Conservation (phyloP, 306 rosid species). For the Inga laurina region DNA sequence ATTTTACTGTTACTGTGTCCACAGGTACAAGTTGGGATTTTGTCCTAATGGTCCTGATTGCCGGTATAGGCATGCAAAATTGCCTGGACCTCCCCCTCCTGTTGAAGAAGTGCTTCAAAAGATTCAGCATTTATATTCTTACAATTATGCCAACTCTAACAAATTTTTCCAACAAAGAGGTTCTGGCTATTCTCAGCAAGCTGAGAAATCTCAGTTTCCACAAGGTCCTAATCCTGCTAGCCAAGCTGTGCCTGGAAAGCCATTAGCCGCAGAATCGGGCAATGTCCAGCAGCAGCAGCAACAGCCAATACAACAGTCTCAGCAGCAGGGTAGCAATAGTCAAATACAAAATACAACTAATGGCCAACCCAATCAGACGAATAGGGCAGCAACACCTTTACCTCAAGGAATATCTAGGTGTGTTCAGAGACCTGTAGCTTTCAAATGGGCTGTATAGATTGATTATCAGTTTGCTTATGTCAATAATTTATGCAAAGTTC, state of each 20-base stretch:
- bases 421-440: constrained; percentile 84
- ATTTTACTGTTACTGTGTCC: constrained; percentile 32
- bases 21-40: constrained; percentile 98
- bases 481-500: constrained; percentile 39
- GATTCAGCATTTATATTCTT: constrained; percentile 88
- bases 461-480: constrained; percentile 38
- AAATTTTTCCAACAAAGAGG: constrained; percentile 79
- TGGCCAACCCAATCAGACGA: constrained; percentile 78
- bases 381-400: constrained; percentile 69
- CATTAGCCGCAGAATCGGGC: constrained; percentile 71
- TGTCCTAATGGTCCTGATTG: constrained; percentile 99
- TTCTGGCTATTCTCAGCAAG: constrained; percentile 63
- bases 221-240: constrained; percentile 56
- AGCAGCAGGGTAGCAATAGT: constrained; percentile 65
- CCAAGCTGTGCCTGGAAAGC: constrained; percentile 70
- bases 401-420: constrained; percentile 99
- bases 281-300: constrained; percentile 42
- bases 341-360: constrained; percentile 61
- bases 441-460: constrained; percentile 52
- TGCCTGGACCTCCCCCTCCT: constrained; percentile 96
- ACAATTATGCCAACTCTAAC: constrained; percentile 64
- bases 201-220: constrained; percentile 71
- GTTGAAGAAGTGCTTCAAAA: constrained; percentile 97
- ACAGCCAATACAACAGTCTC: constrained; percentile 77
- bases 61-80: constrained; percentile 93